Conservation (phyloP, 352 stramenopile species). For the Phytophthora pisi region DNA sequence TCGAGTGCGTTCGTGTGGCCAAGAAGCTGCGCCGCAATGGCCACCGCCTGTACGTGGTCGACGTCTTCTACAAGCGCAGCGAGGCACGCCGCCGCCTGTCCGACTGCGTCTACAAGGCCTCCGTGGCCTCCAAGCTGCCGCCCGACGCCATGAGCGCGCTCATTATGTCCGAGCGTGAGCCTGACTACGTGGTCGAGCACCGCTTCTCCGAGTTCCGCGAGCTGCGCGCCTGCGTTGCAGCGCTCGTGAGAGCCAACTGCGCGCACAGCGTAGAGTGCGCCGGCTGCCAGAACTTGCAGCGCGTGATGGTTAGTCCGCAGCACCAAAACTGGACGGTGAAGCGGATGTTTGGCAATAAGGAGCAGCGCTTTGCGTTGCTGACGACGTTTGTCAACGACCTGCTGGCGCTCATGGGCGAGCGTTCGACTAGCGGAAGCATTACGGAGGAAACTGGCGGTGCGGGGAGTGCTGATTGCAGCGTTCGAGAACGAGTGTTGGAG, state of each 20-base stretch:
- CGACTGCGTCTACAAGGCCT: slow-evolving; percentile 30
- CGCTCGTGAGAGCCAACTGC: slow-evolving; percentile 13
- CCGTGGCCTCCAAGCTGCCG: slow-evolving; percentile 22
- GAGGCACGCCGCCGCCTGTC: slow-evolving; percentile 35
- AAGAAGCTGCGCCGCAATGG: slow-evolving; percentile 35
- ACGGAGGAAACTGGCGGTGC: slow-evolving; percentile 5
- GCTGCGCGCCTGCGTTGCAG: slow-evolving; percentile 17
- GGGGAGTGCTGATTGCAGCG: slow-evolving; percentile 10
- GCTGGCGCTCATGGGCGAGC: slow-evolving; percentile 21
- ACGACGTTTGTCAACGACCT: slow-evolving; percentile 37
- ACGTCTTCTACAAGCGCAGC: slow-evolving; percentile 40
- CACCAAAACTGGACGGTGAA: slow-evolving; percentile 36
- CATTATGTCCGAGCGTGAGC: slow-evolving; percentile 44
- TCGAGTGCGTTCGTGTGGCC: slow-evolving; percentile 39
- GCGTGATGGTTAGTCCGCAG: slow-evolving; percentile 8
- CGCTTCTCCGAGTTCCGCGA: slow-evolving; percentile 38
- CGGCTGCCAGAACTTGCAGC: slow-evolving; percentile 27
- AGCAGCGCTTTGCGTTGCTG: slow-evolving; percentile 36
- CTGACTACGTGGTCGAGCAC: slow-evolving; percentile 40
- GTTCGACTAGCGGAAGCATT: slow-evolving; percentile 5
- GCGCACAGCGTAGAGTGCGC: slow-evolving; percentile 24
- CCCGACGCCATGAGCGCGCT: slow-evolving; percentile 25
- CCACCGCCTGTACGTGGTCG: slow-evolving; percentile 34
- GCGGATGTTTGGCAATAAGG: slow-evolving; percentile 27
- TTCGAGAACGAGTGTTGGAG: slow-evolving; percentile 19